These are phyloP conservation scores for Aspergillus uvarum DNA, from an alignment of 2,329 filamentous ascomycete species.

Conservation along the genomic window DNA sequence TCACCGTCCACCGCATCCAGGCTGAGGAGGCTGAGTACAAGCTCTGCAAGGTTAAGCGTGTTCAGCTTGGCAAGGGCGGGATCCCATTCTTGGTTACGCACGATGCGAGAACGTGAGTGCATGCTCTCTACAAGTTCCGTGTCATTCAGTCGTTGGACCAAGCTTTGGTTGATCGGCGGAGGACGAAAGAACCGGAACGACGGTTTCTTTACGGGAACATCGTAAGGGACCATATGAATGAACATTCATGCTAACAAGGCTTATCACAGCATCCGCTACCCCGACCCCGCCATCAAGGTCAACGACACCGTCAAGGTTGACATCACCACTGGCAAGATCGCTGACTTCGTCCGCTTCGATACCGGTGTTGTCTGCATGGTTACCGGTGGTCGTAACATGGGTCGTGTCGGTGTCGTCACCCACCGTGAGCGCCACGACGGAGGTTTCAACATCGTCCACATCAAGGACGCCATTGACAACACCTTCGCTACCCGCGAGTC, in stretches of 20 bases:
- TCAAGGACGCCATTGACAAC: constrained; percentile 99
- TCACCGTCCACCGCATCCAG: constrained; percentile 99
- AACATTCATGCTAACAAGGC: constrained; percentile 36
- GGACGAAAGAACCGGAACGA: constrained; percentile 32
- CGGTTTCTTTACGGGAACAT: constrained; percentile 29
- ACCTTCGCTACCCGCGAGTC: constrained; percentile 97
- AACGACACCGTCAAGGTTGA: constrained; percentile 99
- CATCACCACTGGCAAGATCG: constrained; percentile 93
- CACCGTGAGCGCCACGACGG: constrained; percentile 99
- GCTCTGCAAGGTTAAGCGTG: constrained; percentile 99
- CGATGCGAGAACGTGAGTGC: constrained; percentile 99
- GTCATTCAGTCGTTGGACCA: constrained; percentile 99
- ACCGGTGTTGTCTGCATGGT: constrained; percentile 97
- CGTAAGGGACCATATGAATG: constrained; percentile 30
- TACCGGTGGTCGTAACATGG: constrained; percentile 99
- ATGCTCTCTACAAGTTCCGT: constrained; percentile 60
- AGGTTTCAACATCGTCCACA: constrained; percentile 99
- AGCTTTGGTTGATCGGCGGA: constrained; percentile 75
- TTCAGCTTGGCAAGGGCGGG: constrained; percentile 98
- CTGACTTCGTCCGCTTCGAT: constrained; percentile 98
- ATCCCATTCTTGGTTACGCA: constrained; percentile 99
- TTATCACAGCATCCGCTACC: constrained; percentile 87
- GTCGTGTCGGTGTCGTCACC: constrained; percentile 99
- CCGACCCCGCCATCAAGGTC: constrained; percentile 97
- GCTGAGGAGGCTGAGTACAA: constrained; percentile 99